These are phyloP conservation scores for Dittrichia graveolens DNA, from an alignment of 129 eudicot genomes.

Conservation along the genomic window DNA sequence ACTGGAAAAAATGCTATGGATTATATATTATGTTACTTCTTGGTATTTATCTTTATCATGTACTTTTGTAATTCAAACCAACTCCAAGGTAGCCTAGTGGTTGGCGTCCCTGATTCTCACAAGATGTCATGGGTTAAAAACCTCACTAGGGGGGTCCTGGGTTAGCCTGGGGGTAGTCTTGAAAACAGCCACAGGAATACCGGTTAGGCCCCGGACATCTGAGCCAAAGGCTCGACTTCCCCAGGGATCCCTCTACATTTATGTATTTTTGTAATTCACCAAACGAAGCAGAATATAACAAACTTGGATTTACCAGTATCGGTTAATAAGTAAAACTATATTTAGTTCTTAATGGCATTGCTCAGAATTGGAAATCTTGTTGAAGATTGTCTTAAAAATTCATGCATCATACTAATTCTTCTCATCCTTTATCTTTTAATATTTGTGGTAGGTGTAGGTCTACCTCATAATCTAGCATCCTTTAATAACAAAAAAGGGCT, in stretches of 20 bases:
- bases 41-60: slow-evolving; percentile 1
- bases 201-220: too few relatives aligned
- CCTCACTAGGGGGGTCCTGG: too few relatives aligned
- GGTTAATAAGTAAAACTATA: not conserved
- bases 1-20: not conserved
- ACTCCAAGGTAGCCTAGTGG: too few relatives aligned
- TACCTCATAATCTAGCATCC: slow-evolving; percentile 36
- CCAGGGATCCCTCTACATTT: too few relatives aligned
- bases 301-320: slow-evolving; percentile 3
- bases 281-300: not conserved
- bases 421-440: not conserved
- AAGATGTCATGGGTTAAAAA: too few relatives aligned
- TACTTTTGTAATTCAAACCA: not conserved
- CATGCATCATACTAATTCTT: slow-evolving; percentile 19
- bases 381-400: not conserved
- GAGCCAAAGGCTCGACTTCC: too few relatives aligned
- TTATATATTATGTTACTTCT: slow-evolving; percentile 1
- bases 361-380: not conserved
- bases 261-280: not conserved
- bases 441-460: slow-evolving; percentile 33
- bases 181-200: too few relatives aligned
- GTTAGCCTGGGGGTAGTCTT: too few relatives aligned
- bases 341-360: slow-evolving; percentile 5
- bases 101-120: too few relatives aligned
- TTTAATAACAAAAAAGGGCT: slow-evolving; percentile 46